These are phyloP conservation scores for Dipsacomyces acuminosporus DNA, from an alignment of 371 early-diverging fungal species.

Conservation along the genomic window DNA sequence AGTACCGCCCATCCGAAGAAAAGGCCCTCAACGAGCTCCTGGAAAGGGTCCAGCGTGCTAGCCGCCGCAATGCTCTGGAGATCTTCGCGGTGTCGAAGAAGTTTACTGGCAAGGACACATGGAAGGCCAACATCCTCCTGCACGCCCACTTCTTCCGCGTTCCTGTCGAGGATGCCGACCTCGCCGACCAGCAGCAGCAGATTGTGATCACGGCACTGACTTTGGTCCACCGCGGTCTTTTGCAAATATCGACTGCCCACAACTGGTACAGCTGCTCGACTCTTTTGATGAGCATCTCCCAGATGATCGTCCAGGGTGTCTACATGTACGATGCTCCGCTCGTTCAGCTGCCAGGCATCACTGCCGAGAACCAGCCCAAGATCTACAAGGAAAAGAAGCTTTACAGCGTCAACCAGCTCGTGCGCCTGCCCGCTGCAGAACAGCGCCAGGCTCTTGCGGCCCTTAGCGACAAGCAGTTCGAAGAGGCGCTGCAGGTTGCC, in stretches of 20 bases:
- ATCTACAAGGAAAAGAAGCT: constrained; percentile 40
- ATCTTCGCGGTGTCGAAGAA: constrained; percentile 49
- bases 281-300: constrained; percentile 37
- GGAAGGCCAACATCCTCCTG: constrained; percentile 75
- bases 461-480: constrained; percentile 58
- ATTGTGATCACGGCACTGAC: constrained; percentile 67
- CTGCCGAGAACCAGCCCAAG: constrained; percentile 49
- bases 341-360: constrained; percentile 77
- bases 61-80: constrained; percentile 27
- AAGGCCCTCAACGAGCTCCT: constrained; percentile 51
- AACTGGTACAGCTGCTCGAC: constrained; percentile 47
- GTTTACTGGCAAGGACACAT: constrained; percentile 43
- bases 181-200: constrained; percentile 66
- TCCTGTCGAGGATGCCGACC: constrained; percentile 52
- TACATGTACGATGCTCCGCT: constrained; percentile 68
- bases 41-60: constrained; percentile 53
- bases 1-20: constrained; percentile 53
- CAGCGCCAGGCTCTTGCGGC: constrained; percentile 55
- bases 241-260: constrained; percentile 83
- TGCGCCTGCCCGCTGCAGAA: constrained; percentile 61
- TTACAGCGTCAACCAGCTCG: constrained; percentile 58
- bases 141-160: constrained; percentile 83
- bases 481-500: constrained; percentile 64
- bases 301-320: constrained; percentile 77
- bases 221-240: constrained; percentile 68